Evolutionary conservation across 1,139 yeast species (phyloP).

Genomic region (Hyphopichia khmerensis): DNA sequence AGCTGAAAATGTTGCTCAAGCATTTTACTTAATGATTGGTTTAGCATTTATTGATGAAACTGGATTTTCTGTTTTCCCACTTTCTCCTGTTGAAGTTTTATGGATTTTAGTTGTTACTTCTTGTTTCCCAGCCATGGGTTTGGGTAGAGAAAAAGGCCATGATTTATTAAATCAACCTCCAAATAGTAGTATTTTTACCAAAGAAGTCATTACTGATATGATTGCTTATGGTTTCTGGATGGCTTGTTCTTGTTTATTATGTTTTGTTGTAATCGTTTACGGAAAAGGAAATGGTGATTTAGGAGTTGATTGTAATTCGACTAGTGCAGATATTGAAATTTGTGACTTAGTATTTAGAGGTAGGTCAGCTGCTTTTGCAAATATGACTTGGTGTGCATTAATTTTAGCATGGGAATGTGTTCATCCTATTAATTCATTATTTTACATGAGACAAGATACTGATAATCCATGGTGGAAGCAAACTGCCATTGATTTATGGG

Average conservation of each 20-base stretch:
- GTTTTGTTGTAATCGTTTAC: constrained; percentile 30
- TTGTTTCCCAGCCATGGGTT: constrained; percentile 42
- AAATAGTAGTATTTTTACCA: constrained; percentile 29
- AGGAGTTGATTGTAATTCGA: constrained; percentile 26
- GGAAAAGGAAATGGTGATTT: constrained; percentile 31
- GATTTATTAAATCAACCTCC: constrained; percentile 32
- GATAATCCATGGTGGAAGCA: constrained; percentile 52
- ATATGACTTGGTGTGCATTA: constrained; percentile 82
- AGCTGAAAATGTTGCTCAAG: constrained; percentile 52
- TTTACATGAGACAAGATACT: constrained; percentile 64
- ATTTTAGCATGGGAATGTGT: constrained; percentile 82
- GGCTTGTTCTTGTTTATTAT: constrained; percentile 33
- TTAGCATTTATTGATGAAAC: constrained; percentile 31
- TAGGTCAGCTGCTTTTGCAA: constrained; percentile 71
- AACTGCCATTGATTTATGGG: constrained; percentile 61
- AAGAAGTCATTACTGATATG: constrained; percentile 33
- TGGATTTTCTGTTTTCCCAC: constrained; percentile 35
- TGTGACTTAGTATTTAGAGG: constrained; percentile 68
- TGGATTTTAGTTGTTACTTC: constrained; percentile 39
- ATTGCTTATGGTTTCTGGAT: constrained; percentile 34
- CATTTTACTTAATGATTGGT: constrained; percentile 38
- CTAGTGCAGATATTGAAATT: constrained; percentile 7
- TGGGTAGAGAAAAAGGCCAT: constrained; percentile 34
- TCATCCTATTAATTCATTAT: constrained; percentile 66
- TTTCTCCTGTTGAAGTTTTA: constrained; percentile 36